Evolutionary conservation across 805 yeast genomes (phyloP), one percentile per base, ranked within the genome.

Genomic region (Saccharomycopsis sp.): DNA sequence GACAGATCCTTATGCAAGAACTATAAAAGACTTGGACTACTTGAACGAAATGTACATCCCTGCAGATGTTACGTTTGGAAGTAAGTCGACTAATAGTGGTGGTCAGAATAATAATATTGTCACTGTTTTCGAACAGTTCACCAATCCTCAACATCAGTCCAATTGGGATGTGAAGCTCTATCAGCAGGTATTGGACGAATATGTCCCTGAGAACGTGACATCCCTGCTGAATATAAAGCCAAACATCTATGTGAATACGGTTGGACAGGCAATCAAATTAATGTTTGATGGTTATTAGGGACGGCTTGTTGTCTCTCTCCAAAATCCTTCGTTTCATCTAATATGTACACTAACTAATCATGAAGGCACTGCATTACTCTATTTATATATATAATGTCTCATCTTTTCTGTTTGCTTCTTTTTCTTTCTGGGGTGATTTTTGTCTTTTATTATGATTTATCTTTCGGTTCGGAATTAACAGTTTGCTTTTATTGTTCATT

Each of bases 1-100:
- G 58, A 73, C 82, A 55, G 88, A 84, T 66, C 83, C 82, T 1
- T 62, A 64, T 2, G 65, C 69, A 3, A 65, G 82, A 59, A 56
- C 57, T 15, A 2, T 57, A 17, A 54, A 57, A 47, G 53, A 58
- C 17, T 38, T 66, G 12, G 68, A 66, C 23, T 52, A 23, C 35
- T 8, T 52, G 3, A 52, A 52, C 22, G 38, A 17, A 52, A 23
- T n/a, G 17, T 22, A 50, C 23, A 22, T 14, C 8, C 53, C 53
- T 44, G 19, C 49, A 17, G 22, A 44, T 17, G 22, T 44, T 3
- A 44, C 49, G 8, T 44, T 44, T 44, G 49, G 20, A 7, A 44
- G 12, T 5, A 44, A 44, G 12, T 17, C 19, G 7, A 44, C 3
- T 44, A 44, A 44, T 8, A 44, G 20, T 8, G 8, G 12, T 12